Base-by-base conservation (phyloP, 2,329 filamentous ascomycete genomes). In the Pseudopyrenochaeta lycopersici region DNA sequence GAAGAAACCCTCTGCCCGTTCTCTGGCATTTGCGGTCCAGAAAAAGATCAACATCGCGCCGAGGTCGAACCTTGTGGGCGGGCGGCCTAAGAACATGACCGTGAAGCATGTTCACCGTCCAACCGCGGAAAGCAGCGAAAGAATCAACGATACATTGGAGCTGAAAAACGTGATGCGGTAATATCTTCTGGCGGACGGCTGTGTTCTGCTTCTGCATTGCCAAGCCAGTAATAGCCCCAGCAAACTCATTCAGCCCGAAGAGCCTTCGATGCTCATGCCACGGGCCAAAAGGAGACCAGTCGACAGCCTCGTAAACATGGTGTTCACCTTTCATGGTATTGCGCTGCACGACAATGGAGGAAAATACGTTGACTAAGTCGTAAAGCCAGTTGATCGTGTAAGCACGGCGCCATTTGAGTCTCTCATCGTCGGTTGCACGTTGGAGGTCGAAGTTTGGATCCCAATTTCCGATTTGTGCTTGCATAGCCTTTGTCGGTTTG, bases 331-430 rank as follows among this genome's bases (percentile, higher is more conserved):
- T 72, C 39, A 69, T 51, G 7, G 56, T 74, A 32, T 75, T 78
- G 5, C 66, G 69, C 47, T 80, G 73, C 1, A 79, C 67, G 15
- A 80, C 76, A 49, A 77, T 63, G 3, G 66, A 58, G 0, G 78
- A 79, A 49, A 76, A 81, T 4, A 80, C 21, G 45, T 82, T 83
- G 58, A 84, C 78, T 5, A 84, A 59, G 48, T 83, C 80, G 53
- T 83, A 84, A 0, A 84, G 74, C 81, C 80, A 83, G 52, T 79
- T 82, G 54, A 84, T 81, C 1, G 78, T 81, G 47, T 81, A 84
- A 0, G 66, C 59, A 1, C 80, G 77, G 6, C 81, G 79, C 81
- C 81, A 84, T 7, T 72, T 65, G 3, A 80, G 33, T 18, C 78
- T 66, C 44, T 82, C 62, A 4, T 77, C 64, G 9, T 76, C 64